These are phyloP conservation scores for Phytophthora hibernalis DNA, from an alignment of 352 stramenopile genomes.

Conservation along the genomic window DNA sequence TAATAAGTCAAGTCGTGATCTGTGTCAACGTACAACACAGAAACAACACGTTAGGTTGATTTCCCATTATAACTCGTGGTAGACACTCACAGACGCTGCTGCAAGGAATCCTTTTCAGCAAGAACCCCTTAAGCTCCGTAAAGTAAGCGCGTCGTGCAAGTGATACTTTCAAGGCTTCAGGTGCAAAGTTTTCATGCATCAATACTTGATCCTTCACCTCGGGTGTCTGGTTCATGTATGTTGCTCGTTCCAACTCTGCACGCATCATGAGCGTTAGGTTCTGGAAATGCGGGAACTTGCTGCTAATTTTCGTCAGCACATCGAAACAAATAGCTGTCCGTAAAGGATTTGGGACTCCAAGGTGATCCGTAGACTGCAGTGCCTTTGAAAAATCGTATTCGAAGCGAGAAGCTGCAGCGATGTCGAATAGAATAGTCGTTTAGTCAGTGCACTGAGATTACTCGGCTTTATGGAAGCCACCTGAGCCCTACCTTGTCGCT, in stretches of 20 bases:
- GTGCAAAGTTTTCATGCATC: constrained; percentile 2
- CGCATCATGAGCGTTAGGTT: constrained; percentile 42
- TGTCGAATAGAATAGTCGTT: background rate
- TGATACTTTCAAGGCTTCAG: constrained; percentile 26
- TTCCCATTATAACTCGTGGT: background rate
- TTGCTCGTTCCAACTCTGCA: constrained; percentile 45
- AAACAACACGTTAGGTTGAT: background rate
- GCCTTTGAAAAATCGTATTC: constrained; percentile 58
- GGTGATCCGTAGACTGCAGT: constrained; percentile 59
- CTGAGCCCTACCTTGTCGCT: constrained; percentile 29
- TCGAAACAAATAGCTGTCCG: constrained; percentile 70
- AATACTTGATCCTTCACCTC: background rate
- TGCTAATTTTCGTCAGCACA: constrained; percentile 48
- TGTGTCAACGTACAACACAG: constrained; percentile 3
- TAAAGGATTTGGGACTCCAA: constrained; percentile 61
- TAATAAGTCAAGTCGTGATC: constrained; percentile 47
- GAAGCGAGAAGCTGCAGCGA: constrained; percentile 37
- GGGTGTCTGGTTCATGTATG: constrained; percentile 44
- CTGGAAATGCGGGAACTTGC: constrained; percentile 61
- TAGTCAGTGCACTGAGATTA: background rate
- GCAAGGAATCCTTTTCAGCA: constrained; percentile 41
- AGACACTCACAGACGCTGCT: constrained; percentile 45
- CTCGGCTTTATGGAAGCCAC: background rate
- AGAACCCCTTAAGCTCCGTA: constrained; percentile 54
- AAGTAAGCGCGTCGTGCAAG: constrained; percentile 63